Evolutionary conservation across 495 filamentous ascomycete genomes (phyloP).

Genomic region (Aspergillus campestris): DNA sequence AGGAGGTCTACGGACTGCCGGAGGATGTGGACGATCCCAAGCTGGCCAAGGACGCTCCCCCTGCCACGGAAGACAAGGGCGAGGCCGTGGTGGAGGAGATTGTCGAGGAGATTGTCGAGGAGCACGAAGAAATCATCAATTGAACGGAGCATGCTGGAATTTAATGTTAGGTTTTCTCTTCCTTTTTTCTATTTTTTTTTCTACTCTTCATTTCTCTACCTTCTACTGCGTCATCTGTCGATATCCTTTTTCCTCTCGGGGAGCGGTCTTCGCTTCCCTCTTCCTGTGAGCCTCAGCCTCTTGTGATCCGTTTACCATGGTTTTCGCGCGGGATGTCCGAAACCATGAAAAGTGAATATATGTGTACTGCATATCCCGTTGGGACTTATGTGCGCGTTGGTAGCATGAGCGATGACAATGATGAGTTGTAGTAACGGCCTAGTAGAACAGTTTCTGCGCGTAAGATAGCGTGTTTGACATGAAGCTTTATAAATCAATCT

Average conservation of each 20-base stretch:
- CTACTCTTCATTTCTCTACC: background rate
- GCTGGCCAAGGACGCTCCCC: conserved; percentile 39
- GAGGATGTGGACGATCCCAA: conserved; percentile 51
- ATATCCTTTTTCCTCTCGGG: conserved; percentile 11
- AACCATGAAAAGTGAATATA: conserved; percentile 20
- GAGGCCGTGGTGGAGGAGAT: conserved; percentile 76
- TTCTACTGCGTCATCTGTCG: conserved; percentile 7
- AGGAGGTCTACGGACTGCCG: conserved; percentile 56
- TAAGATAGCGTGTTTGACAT: too few species aligned
- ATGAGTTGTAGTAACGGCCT: conserved; percentile 2
- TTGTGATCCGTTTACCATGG: conserved; percentile 12
- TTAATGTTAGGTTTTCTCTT: conserved; percentile 32
- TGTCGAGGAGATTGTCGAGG: conserved; percentile 90
- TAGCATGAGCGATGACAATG: conserved; percentile 24
- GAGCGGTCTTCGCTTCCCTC: conserved; percentile 1
- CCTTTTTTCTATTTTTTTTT: conserved; percentile 15
- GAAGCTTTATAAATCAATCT: background rate
- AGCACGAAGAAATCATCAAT: conserved; percentile 72
- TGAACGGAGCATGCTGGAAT: conserved; percentile 30
- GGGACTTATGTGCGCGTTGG: conserved; percentile 15
- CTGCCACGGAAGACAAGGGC: conserved; percentile 48
- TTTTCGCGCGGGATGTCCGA: conserved; percentile 11
- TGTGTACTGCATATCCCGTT: conserved; percentile 19
- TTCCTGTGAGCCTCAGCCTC: conserved; percentile 11
- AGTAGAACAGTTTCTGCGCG: too few species aligned